Conservation (phyloP, 768 basidiomycete genomes). For the Trametes cinnabarina region DNA sequence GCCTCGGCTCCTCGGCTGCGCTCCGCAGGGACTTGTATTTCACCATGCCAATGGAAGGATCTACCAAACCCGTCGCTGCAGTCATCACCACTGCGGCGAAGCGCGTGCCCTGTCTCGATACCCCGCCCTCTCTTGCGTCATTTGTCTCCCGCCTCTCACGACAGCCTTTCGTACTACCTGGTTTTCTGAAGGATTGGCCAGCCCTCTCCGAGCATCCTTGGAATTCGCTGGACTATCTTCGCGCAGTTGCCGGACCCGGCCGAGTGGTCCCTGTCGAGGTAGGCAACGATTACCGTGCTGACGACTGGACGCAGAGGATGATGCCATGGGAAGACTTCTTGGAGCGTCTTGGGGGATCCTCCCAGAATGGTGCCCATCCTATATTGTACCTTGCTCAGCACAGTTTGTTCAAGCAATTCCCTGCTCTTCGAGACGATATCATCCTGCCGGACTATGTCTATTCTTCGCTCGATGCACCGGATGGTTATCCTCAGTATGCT, state of each 20-base stretch:
- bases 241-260: slow-evolving; percentile 68
- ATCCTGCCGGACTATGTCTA: slow-evolving; percentile 88
- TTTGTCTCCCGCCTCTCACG: slow-evolving; percentile 42
- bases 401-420: slow-evolving; percentile 82
- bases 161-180: slow-evolving; percentile 72
- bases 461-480: slow-evolving; percentile 47
- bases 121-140: slow-evolving; percentile 55
- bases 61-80: not conserved
- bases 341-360: slow-evolving; percentile 33
- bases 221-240: slow-evolving; percentile 68
- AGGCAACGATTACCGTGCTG: slow-evolving; percentile 76
- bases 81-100: slow-evolving; percentile 5
- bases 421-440: slow-evolving; percentile 70
- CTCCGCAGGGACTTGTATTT: not conserved
- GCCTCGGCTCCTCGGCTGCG: slow-evolving; percentile 11
- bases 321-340: slow-evolving; percentile 81
- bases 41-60: not conserved
- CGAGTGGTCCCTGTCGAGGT: slow-evolving; percentile 89
- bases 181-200: slow-evolving; percentile 71
- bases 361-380: slow-evolving; percentile 22
- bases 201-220: slow-evolving; percentile 71
- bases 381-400: slow-evolving; percentile 89
- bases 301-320: slow-evolving; percentile 79
- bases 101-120: slow-evolving; percentile 39
- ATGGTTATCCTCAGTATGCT: slow-evolving; percentile 48